Evolutionary conservation across 257 asterid genomes (phyloP).

Genomic region (Solanum verrucosum): DNA sequence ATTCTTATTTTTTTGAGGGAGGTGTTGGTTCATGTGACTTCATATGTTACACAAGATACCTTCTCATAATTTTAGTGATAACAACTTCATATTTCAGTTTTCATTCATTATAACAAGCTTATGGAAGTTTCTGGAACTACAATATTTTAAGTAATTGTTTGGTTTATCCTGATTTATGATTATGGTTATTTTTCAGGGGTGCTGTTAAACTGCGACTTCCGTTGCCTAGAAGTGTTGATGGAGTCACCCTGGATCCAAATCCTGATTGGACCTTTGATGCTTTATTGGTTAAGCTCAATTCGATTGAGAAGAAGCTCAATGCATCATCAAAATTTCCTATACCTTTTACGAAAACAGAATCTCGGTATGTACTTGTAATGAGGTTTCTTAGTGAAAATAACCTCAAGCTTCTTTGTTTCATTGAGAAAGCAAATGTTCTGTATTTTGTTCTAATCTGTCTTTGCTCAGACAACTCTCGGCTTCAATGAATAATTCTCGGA

Average conservation of each 20-base stretch:
- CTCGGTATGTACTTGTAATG: slow-evolving; percentile 28
- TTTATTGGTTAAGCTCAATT: slow-evolving; percentile 48
- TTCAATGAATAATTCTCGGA: slow-evolving; percentile 13
- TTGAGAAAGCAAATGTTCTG: not conserved
- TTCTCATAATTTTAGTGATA: not conserved
- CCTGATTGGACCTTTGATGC: slow-evolving; percentile 80
- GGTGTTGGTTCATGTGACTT: not conserved
- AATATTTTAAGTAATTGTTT: not conserved
- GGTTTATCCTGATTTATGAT: not conserved
- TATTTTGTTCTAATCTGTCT: not conserved
- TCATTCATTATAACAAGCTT: not conserved
- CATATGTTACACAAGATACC: not conserved
- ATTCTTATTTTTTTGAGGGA: not conserved
- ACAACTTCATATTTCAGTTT: not conserved
- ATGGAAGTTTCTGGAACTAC: not conserved
- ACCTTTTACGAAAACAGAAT: slow-evolving; percentile 32
- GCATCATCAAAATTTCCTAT: slow-evolving; percentile 17
- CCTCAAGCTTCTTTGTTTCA: not conserved
- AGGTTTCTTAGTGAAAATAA: not conserved
- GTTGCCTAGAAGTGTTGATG: slow-evolving; percentile 32
- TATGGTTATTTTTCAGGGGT: slow-evolving; percentile 29
- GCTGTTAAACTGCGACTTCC: slow-evolving; percentile 38
- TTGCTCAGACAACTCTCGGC: slow-evolving; percentile 31
- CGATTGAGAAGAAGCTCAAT: slow-evolving; percentile 36
- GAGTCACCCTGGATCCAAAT: slow-evolving; percentile 64